Evolutionary conservation across 305 asterid genomes (phyloP), one percentile per base, ranked within the genome.

Genomic region (Fraxinus sp.): DNA sequence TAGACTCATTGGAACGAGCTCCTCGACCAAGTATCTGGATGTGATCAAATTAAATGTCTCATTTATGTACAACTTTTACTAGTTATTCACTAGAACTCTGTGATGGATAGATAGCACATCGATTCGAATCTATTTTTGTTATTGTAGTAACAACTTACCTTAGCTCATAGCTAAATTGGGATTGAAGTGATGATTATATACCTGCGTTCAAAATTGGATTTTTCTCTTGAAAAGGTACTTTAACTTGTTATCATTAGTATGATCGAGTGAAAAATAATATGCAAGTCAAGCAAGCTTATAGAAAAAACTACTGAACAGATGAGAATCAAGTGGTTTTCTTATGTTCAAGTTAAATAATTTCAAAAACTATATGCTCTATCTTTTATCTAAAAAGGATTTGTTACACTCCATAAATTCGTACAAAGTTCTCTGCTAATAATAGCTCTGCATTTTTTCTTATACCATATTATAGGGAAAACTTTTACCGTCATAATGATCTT

Each of bases 1-100:
- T 87, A 85, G 82, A 35, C 62, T 80, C 59, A 16, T 43, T 43
- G 52, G 52, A 28, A 32, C 30, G 20, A 24, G 59, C 36, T 80
- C 32, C 13, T 1, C 8, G n/a, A 16, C 16, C 62, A 16, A 16
- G 62, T 52, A 52, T 52, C 62, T 52, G 8, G 62, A 14, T 52
- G 62, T 4, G 7, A 52, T 52, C 8, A 1, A 52, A 52, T 52
- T 52, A 16, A 16, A 52, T 52, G 16, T 16, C 64, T 4, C 20
- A 1, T 52, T 52, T 16, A 52, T 52, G 64, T n/a, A 52, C 64
- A 52, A 5, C 24, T 52, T 52, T 52, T 52, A n/a, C 64, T 16
- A 52, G 24, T 52, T 52, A 52, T 52, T 0, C 8, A 5, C n/a
- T 1, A 52, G 8, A 16, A 52, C 64, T 16, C 9, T 16, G 59